Evolutionary conservation across 2,329 filamentous ascomycete species (phyloP).

Genomic region (Coleophoma eucalyptorum): DNA sequence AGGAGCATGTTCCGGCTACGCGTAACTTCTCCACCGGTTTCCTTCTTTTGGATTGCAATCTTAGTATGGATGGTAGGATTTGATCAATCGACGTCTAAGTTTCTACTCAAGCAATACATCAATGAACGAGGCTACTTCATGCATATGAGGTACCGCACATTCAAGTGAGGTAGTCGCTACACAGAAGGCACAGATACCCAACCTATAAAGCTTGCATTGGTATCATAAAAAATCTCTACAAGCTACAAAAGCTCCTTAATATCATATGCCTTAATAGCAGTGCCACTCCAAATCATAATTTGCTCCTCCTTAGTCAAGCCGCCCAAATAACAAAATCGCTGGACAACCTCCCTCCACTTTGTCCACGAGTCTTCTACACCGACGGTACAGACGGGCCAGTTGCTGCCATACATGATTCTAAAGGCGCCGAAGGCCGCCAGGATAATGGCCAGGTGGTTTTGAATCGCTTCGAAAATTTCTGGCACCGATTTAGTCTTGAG

Average conservation of each 20-base stretch:
- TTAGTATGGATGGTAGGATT: too few relatives aligned
- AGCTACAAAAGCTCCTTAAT: constrained; percentile 30
- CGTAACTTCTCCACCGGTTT: too few relatives aligned
- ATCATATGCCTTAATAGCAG: constrained; percentile 68
- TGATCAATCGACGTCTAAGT: too few relatives aligned
- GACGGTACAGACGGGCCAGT: constrained; percentile 89
- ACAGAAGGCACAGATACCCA: too few relatives aligned
- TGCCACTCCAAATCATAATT: constrained; percentile 67
- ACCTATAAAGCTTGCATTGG: too few relatives aligned
- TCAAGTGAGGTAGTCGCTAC: too few relatives aligned
- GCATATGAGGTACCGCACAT: too few relatives aligned
- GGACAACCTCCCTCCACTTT: constrained; percentile 71
- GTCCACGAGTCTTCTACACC: constrained; percentile 60
- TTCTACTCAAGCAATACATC: too few relatives aligned
- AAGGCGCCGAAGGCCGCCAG: constrained; percentile 68
- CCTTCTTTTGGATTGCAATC: too few relatives aligned
- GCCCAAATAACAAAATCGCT: constrained; percentile 61
- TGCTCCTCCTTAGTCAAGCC: constrained; percentile 57
- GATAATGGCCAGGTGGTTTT: constrained; percentile 69
- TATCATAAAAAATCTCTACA: too few relatives aligned
- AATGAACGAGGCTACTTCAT: too few relatives aligned
- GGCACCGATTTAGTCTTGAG: constrained; percentile 44
- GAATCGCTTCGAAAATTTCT: constrained; percentile 58
- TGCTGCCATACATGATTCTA: constrained; percentile 84
- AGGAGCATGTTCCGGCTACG: too few relatives aligned